Evolutionary conservation across 768 basidiomycete species (phyloP).

Genomic region (Clitopilus hobsonii): DNA sequence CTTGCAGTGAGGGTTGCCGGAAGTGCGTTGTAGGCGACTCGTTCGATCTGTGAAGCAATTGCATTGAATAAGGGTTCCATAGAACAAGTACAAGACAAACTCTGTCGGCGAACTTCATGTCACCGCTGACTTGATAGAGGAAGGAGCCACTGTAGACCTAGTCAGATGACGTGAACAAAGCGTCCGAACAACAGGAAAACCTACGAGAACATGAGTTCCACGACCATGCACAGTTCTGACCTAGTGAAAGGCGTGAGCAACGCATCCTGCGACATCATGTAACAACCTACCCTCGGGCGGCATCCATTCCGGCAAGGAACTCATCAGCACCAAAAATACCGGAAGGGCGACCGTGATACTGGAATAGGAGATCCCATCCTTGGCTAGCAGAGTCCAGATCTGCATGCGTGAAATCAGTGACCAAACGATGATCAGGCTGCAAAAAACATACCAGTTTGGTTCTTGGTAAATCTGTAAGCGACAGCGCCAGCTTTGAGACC

Average conservation of each 20-base stretch:
- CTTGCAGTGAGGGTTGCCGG: constrained; percentile 44
- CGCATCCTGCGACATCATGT: background rate
- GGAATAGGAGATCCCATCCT: constrained; percentile 50
- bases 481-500: constrained; percentile 48
- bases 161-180: background rate
- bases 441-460: constrained; percentile 34
- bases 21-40: constrained; percentile 48
- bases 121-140: constrained; percentile 47
- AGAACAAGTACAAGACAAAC: constrained; percentile 21
- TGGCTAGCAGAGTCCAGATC: constrained; percentile 41
- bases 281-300: constrained; percentile 36
- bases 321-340: constrained; percentile 51
- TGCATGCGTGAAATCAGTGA: constrained; percentile 8
- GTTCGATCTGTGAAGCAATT: constrained; percentile 28
- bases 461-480: constrained; percentile 48
- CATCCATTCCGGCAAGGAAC: constrained; percentile 45
- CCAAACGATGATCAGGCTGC: too few relatives aligned
- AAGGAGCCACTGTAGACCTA: constrained; percentile 34
- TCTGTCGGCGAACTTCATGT: constrained; percentile 45
- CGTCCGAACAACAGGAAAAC: background rate
- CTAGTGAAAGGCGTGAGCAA: background rate
- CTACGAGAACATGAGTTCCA: background rate
- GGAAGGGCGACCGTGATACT: constrained; percentile 50
- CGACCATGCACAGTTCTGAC: background rate
- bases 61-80: too few relatives aligned